phyloP scores from a whole-genome alignment of 164 flowering plant genomes.

The Saururus chinensis region DNA sequence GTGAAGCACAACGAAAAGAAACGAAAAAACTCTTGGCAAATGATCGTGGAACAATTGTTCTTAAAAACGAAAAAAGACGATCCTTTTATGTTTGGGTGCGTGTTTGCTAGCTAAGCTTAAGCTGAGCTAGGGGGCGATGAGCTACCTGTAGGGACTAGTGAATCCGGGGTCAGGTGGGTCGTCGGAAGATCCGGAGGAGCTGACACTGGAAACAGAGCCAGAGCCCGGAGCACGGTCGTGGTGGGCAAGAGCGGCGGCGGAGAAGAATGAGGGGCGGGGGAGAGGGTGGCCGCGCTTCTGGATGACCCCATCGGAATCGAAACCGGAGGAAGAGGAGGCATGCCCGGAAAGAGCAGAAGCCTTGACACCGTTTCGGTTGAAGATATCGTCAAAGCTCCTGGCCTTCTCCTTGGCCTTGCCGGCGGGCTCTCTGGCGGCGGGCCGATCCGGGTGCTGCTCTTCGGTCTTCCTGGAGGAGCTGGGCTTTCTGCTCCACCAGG shows the following conservation, averaged over 20 bases:
- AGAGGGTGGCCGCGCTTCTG: conserved; percentile 50
- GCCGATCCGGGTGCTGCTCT: conserved; percentile 8
- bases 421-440: conserved; percentile 11
- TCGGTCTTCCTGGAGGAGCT: conserved; percentile 25
- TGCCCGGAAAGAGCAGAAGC: conserved; percentile 16
- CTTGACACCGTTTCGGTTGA: not conserved
- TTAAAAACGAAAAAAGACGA: no score
- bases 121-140: not conserved
- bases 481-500: conserved; percentile 51
- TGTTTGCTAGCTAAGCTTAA: no score
- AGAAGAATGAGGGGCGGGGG: conserved; percentile 44
- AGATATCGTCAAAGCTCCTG: conserved; percentile 33
- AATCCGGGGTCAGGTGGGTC: conserved; percentile 31
- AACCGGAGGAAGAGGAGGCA: conserved; percentile 34
- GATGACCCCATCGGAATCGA: conserved; percentile 37
- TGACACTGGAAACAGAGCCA: conserved; percentile 59
- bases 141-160: not conserved
- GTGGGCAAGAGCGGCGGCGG: conserved; percentile 9
- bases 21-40: no score
- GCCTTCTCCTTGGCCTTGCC: conserved; percentile 14
- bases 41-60: no score
- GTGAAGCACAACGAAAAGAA: no score
- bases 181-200: conserved; percentile 77
- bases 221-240: conserved; percentile 32
- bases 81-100: no score